A percentile compares a stretch with the other conserved stretches of the same genome.
Evolutionary conservation across 805 yeast genomes (phyloP).

Genomic region (Myxozyma sirexii): DNA sequence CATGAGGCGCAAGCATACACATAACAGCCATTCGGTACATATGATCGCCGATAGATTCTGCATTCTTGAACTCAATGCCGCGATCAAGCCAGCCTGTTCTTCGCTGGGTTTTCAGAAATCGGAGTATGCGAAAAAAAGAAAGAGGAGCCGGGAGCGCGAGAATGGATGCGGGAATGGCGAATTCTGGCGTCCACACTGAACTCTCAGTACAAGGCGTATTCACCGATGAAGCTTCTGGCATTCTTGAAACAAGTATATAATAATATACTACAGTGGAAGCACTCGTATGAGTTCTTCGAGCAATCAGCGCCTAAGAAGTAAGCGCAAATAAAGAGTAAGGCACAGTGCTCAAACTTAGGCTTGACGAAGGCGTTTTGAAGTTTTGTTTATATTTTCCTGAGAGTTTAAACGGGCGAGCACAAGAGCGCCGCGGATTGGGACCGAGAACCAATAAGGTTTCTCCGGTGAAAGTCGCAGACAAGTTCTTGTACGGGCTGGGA

Average conservation of each 20-base stretch:
- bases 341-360: too few relatives aligned
- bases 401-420: neutral
- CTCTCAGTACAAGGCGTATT: neutral
- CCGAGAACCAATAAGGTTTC: neutral
- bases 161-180: constrained; percentile 52
- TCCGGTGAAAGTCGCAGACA: neutral
- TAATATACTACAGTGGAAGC: too few relatives aligned
- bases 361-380: neutral
- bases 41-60: constrained; percentile 64
- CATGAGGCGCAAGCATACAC: constrained; percentile 62
- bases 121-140: constrained; percentile 30
- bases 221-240: neutral
- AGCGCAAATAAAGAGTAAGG: too few relatives aligned
- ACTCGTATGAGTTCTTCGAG: neutral
- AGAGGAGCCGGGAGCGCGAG: constrained; percentile 31
- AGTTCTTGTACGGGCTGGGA: too few relatives aligned
- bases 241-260: neutral
- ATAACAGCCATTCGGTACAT: constrained; percentile 93
- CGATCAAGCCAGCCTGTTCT: constrained; percentile 95
- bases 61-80: constrained; percentile 48
- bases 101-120: constrained; percentile 66
- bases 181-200: constrained; percentile 23
- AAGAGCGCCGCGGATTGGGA: neutral
- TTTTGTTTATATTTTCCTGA: neutral
- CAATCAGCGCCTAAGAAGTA: too few relatives aligned